Evolutionary conservation across 2,329 filamentous ascomycete genomes (phyloP).

Genomic region (Penicillium frequentans): DNA sequence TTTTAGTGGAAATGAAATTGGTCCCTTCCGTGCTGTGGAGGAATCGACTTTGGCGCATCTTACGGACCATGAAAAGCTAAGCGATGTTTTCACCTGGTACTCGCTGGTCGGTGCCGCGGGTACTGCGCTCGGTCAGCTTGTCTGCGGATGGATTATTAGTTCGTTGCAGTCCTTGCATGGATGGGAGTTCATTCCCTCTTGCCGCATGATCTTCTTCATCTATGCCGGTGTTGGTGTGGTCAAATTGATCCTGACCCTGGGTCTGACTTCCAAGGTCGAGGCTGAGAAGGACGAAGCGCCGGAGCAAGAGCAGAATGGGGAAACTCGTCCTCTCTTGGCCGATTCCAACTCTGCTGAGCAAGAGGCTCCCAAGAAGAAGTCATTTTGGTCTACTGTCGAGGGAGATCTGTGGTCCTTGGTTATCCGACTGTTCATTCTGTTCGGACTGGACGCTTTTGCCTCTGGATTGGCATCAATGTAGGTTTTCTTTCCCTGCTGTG

Average conservation of each 20-base stretch:
- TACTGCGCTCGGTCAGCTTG: conserved; percentile 59
- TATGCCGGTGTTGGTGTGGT: conserved; percentile 59
- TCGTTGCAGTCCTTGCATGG: conserved; percentile 44
- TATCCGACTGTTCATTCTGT: conserved; percentile 62
- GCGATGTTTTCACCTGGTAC: conserved; percentile 69
- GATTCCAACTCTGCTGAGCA: conserved; percentile 8
- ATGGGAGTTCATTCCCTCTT: conserved; percentile 51
- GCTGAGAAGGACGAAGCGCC: conserved; percentile 29
- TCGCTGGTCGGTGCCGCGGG: conserved; percentile 56
- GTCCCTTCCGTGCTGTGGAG: conserved; percentile 66
- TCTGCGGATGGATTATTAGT: conserved; percentile 61
- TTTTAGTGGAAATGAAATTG: conserved; percentile 61
- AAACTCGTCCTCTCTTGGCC: conserved; percentile 39
- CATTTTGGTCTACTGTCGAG: conserved; percentile 60
- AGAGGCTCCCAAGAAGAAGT: conserved; percentile 27
- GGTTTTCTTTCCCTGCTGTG: conserved; percentile 34
- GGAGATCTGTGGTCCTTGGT: conserved; percentile 40
- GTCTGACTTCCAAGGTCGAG: conserved; percentile 52
- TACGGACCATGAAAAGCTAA: conserved; percentile 54
- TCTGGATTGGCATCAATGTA: conserved; percentile 67
- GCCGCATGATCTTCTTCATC: conserved; percentile 57
- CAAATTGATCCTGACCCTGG: conserved; percentile 56
- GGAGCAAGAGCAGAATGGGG: conserved; percentile 25
- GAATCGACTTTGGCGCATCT: conserved; percentile 65
- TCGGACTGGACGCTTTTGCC: conserved; percentile 68